Evolutionary conservation across 345 rosid species (phyloP).

Genomic region (Citrus glauca): DNA sequence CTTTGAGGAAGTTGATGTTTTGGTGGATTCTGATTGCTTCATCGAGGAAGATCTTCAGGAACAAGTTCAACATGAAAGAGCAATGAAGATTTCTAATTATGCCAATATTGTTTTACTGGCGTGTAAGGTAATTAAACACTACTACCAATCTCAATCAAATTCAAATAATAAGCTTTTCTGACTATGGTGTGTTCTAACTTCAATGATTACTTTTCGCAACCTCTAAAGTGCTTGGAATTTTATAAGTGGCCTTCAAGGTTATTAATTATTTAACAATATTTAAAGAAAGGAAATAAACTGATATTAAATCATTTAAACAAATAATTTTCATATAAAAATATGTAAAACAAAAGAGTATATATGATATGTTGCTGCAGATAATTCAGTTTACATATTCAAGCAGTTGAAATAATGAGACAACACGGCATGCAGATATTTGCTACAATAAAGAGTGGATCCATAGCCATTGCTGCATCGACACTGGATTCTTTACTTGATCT

Average conservation of each 20-base stretch:
- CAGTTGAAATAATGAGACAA: neutral
- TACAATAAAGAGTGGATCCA: conserved; percentile 79
- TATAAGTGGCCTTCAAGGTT: neutral
- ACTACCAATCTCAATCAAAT: neutral
- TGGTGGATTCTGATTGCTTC: conserved; percentile 17
- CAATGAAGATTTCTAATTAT: conserved; percentile 77
- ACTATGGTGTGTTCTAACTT: neutral
- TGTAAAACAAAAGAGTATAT: neutral
- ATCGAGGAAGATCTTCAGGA: conserved; percentile 37
- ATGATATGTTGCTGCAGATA: neutral
- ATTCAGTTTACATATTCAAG: neutral
- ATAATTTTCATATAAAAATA: neutral
- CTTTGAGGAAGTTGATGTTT: conserved; percentile 69
- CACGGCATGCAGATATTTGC: conserved; percentile 56
- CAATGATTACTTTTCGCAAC: neutral
- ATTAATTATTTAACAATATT: neutral
- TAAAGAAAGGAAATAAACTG: neutral
- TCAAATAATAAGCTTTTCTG: neutral
- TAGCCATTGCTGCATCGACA: conserved; percentile 96
- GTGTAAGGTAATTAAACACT: conserved; percentile 46
- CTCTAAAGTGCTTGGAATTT: neutral
- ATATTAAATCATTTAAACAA: neutral
- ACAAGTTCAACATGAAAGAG: conserved; percentile 51
- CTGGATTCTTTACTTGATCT: conserved; percentile 92
- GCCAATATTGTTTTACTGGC: conserved; percentile 69